Conservation (phyloP, 2,329 filamentous ascomycete species). For the Diaporthe sp. region DNA sequence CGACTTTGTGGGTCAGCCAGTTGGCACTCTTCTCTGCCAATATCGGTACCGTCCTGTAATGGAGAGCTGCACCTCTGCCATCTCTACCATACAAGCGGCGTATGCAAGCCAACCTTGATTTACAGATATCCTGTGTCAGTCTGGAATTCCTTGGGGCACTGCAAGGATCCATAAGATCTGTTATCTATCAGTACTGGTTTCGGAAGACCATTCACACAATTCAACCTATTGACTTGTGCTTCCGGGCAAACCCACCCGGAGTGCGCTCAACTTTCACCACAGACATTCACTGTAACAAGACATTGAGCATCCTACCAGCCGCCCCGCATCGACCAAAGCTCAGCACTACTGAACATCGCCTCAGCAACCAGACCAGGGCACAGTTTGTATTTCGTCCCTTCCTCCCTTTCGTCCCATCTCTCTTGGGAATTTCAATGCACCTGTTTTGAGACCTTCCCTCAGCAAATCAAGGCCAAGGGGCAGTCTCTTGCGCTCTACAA, state of each 20-base stretch:
- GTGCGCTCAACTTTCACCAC: neutral
- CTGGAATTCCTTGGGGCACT: neutral
- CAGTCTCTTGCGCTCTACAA: neutral
- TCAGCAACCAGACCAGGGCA: neutral
- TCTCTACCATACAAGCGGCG: neutral
- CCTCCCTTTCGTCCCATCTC: too few relatives aligned
- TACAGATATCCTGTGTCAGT: neutral
- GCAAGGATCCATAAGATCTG: neutral
- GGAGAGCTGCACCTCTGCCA: neutral
- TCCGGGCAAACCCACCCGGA: neutral
- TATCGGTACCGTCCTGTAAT: neutral
- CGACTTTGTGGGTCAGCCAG: too few relatives aligned
- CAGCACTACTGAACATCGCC: neutral
- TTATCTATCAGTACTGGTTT: too few relatives aligned
- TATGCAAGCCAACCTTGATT: too few relatives aligned
- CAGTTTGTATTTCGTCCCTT: too few relatives aligned
- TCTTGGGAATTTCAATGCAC: neutral
- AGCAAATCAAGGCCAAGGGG: neutral
- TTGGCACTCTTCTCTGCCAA: neutral
- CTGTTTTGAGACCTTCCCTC: neutral
- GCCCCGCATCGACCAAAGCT: neutral
- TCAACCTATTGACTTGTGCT: neutral
- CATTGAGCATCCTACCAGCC: too few relatives aligned
- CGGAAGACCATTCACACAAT: neutral
- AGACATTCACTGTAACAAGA: neutral